Conservation (phyloP, 2,329 filamentous ascomycete species). For the Elsinoe fawcettii region DNA sequence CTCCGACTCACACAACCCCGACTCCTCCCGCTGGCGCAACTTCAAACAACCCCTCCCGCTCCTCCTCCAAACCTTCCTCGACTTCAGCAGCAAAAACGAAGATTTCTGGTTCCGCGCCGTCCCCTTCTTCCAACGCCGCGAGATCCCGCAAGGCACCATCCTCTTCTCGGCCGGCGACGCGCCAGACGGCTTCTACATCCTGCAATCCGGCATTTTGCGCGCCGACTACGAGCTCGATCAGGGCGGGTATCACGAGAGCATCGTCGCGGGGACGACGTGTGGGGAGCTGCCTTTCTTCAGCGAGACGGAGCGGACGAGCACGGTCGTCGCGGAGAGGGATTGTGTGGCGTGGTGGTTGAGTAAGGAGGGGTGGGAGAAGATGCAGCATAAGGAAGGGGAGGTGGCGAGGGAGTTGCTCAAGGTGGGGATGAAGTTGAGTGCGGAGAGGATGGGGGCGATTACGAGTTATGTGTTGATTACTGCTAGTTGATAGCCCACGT, state of each 20-base stretch:
- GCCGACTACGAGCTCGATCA: constrained; percentile 89
- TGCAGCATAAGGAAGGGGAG: constrained; percentile 66
- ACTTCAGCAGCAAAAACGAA: constrained; percentile 75
- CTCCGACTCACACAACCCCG: constrained; percentile 46
- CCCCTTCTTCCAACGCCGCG: constrained; percentile 64
- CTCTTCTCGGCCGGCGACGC: constrained; percentile 69
- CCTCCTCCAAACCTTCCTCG: constrained; percentile 91
- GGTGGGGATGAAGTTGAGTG: constrained; percentile 87
- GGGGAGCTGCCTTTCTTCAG: constrained; percentile 95
- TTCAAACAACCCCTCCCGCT: constrained; percentile 87
- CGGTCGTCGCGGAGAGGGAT: constrained; percentile 72
- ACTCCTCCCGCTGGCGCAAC: constrained; percentile 65
- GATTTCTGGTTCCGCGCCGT: constrained; percentile 88
- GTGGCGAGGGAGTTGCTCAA: constrained; percentile 77
- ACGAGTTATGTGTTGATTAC: constrained; percentile 42
- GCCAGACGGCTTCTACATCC: constrained; percentile 78
- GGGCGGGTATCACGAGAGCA: constrained; percentile 80
- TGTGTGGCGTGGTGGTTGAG: constrained; percentile 78
- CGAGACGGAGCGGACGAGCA: constrained; percentile 79
- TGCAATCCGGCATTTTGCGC: constrained; percentile 81
- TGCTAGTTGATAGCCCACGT: constrained; percentile 27
- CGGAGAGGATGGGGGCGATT: constrained; percentile 76
- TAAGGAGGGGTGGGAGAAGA: constrained; percentile 58
- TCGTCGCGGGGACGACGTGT: constrained; percentile 88
- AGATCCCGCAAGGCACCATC: constrained; percentile 60